Base-by-base conservation (phyloP, 2,329 filamentous ascomycete genomes). In the Alternaria triticina region DNA sequence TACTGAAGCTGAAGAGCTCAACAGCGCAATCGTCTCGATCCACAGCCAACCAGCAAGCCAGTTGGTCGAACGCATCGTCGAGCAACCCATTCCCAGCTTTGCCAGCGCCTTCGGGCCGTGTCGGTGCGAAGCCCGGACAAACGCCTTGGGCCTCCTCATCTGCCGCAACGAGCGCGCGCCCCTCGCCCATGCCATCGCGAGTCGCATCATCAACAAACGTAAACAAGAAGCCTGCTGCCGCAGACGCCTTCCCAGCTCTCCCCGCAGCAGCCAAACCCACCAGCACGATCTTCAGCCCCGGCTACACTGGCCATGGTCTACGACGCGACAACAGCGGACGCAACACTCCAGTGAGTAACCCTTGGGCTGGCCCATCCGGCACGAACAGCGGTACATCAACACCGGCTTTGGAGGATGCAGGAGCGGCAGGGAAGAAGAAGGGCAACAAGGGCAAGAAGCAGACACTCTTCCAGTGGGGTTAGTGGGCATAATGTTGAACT, bases 231-330 rank as follows among this genome's bases (percentile, higher is more conserved):
- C 58, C 57, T 22, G 65, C 62, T 61, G 46, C 67, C 25, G 65
- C 67, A 56, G 90, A 94, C 66, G 88, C 89, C 0, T 97, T 97
- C 80, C 95, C 94, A 0, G 90, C 93, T 2, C 85, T 97, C 1
- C 94, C 94, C 0, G 85, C 89, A 0, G 94, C 93, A 1, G 86
- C 91, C 0, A 97, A 89, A 71, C 87, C 88, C 4, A 87, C 85
- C 44, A 86, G 84, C 33, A 84, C 86, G 10, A 80, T 84, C 36
- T 85, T 85, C 74, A 83, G 79, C 30, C 84, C 84, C 5, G 84
- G 84, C 5, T 85, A 85, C 70, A 81, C 77, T 25, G 83, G 83
- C 6, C 73, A 77, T 33, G 82, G 81, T 46, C 81, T 79, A 28
- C 79, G 83, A 69, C 80, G 83, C 62, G 78, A 79, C 66, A 81